phyloP scores from a whole-genome alignment of 495 filamentous ascomycete genomes.

The Staphylotrichum longicolle region DNA sequence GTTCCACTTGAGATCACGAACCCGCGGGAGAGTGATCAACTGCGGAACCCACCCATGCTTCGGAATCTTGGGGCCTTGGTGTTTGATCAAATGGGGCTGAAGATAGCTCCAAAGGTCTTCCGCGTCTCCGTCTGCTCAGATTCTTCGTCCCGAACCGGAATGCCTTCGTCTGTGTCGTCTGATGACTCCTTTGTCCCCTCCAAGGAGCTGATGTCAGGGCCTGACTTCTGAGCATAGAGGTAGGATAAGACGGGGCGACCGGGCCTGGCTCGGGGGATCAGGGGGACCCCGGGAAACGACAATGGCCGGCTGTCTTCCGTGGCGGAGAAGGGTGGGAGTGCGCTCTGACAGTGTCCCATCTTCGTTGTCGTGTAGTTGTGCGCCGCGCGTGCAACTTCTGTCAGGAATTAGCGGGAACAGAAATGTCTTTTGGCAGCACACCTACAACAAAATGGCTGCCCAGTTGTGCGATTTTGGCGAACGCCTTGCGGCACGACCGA shows the following conservation, averaged over 20 bases:
- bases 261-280: background rate
- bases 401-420: background rate
- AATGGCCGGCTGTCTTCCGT: slow-evolving; percentile 14
- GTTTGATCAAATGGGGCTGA: slow-evolving; percentile 21
- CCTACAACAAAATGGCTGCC: slow-evolving; percentile 30
- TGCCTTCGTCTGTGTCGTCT: background rate
- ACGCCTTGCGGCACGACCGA: slow-evolving; percentile 21
- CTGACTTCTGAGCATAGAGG: background rate
- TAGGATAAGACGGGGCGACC: background rate
- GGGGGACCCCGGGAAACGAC: slow-evolving; percentile 22
- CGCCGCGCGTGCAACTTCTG: slow-evolving; percentile 28
- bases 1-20: slow-evolving; percentile 32
- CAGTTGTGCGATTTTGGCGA: slow-evolving; percentile 4
- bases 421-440: background rate
- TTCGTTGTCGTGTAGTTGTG: slow-evolving; percentile 35
- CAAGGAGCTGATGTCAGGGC: background rate
- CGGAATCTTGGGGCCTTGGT: slow-evolving; percentile 21
- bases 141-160: background rate
- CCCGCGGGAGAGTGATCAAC: slow-evolving; percentile 25
- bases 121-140: background rate
- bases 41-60: slow-evolving; percentile 16
- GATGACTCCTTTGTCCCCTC: background rate
- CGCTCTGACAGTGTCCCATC: slow-evolving; percentile 38
- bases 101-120: slow-evolving; percentile 27
- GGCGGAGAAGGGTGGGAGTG: background rate